Conservation (phyloP, 345 rosid genomes). For the Xanthoceras sorbifolium region DNA sequence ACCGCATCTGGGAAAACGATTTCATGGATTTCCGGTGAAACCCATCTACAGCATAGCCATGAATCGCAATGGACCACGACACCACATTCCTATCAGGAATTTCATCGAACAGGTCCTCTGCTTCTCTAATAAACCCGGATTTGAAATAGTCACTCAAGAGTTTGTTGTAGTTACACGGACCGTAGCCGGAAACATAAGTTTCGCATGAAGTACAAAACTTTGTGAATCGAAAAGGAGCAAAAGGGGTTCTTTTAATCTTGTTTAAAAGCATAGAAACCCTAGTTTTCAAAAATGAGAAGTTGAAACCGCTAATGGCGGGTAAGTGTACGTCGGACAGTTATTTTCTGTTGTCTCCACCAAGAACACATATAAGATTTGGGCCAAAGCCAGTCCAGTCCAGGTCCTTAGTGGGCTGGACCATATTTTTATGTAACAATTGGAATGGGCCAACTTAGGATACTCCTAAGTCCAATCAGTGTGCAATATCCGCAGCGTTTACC, state of each 20-base stretch:
- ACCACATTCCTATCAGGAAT: conserved; percentile 37
- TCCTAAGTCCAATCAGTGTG: too few relatives aligned
- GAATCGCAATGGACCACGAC: conserved; percentile 45
- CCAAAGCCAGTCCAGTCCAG: neutral
- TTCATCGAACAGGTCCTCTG: conserved; percentile 40
- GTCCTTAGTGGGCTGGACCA: neutral
- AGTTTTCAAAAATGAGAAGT: too few relatives aligned
- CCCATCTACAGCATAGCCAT: conserved; percentile 46
- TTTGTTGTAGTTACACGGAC: conserved; percentile 18
- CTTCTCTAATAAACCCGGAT: conserved; percentile 29
- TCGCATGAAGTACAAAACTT: conserved; percentile 13
- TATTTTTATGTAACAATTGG: neutral
- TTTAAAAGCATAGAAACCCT: conserved; percentile 7
- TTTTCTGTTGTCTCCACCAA: neutral
- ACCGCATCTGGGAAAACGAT: conserved; percentile 38
- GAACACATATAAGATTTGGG: neutral
- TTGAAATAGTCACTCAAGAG: conserved; percentile 29
- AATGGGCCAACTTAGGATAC: too few relatives aligned
- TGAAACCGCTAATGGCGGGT: conserved; percentile 2
- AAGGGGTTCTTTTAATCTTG: conserved; percentile 16
- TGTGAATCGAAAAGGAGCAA: neutral
- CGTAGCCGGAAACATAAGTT: neutral
- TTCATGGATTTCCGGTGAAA: conserved; percentile 24
- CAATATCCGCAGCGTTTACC: too few relatives aligned
- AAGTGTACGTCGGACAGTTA: neutral